These are phyloP conservation scores for Ceriops tagal DNA, from an alignment of 345 rosid genomes.

Conservation along the genomic window DNA sequence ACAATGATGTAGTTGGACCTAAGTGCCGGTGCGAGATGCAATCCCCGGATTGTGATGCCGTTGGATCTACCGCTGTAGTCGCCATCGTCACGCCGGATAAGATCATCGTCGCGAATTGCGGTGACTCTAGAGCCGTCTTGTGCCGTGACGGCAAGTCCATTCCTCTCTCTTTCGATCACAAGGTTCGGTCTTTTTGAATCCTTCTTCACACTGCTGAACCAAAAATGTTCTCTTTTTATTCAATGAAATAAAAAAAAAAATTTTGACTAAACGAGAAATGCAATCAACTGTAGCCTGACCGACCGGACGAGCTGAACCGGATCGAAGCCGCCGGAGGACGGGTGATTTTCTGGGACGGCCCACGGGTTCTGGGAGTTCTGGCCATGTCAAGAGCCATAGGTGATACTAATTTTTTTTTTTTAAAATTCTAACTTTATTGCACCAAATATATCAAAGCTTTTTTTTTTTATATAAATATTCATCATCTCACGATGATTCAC, in stretches of 20 bases:
- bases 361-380: conserved; percentile 41
- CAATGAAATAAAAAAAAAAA: too few relatives aligned
- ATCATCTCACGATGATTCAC: not conserved
- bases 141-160: conserved; percentile 43
- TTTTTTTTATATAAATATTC: not conserved
- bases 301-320: conserved; percentile 39
- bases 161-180: conserved; percentile 32
- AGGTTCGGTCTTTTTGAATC: conserved; percentile 17
- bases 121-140: conserved; percentile 55
- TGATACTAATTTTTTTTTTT: not conserved
- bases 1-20: conserved; percentile 16
- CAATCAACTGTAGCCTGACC: conserved; percentile 32
- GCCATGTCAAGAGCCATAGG: conserved; percentile 50
- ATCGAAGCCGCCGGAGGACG: conserved; percentile 41
- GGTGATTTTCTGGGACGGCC: conserved; percentile 43
- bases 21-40: conserved; percentile 68
- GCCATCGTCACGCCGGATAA: conserved; percentile 35
- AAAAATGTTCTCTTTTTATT: not conserved
- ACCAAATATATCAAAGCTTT: not conserved
- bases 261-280: too few relatives aligned
- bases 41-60: conserved; percentile 63
- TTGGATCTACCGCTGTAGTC: conserved; percentile 39
- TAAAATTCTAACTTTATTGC: not conserved
- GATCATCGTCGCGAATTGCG: conserved; percentile 49
- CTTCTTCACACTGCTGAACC: not conserved